phyloP scores from a whole-genome alignment of 345 rosid genomes.

The sweet orange (Citrus sinensis) region DVS_A1.0 CM039162.1:3818501-3819000 shows the following conservation, averaged over 20 bases:
- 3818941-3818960: slow-evolving; percentile 99
- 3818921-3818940: slow-evolving; percentile 72
- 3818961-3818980: slow-evolving; percentile 86
- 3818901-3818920: slow-evolving; percentile 55
- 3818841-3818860: slow-evolving; percentile 52
- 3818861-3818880: slow-evolving; percentile 43
- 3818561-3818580: not conserved
- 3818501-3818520: not conserved
- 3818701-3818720: slow-evolving; percentile 14
- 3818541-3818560: not conserved
- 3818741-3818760: slow-evolving; percentile 77
- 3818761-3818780: slow-evolving; percentile 55
- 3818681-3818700: not conserved
- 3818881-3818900: slow-evolving; percentile 37
- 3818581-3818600: not conserved
- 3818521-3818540: not conserved
- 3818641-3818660: not conserved
- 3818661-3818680: not conserved
- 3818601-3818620: not conserved
- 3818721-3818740: slow-evolving; percentile 54
- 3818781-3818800: slow-evolving; percentile 68
- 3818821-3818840: slow-evolving; percentile 38
- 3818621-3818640: not conserved
- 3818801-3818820: slow-evolving; percentile 35
- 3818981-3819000: slow-evolving; percentile 98